phyloP scores from a whole-genome alignment of 768 basidiomycete species.

The Baorangia bicolor region DNA sequence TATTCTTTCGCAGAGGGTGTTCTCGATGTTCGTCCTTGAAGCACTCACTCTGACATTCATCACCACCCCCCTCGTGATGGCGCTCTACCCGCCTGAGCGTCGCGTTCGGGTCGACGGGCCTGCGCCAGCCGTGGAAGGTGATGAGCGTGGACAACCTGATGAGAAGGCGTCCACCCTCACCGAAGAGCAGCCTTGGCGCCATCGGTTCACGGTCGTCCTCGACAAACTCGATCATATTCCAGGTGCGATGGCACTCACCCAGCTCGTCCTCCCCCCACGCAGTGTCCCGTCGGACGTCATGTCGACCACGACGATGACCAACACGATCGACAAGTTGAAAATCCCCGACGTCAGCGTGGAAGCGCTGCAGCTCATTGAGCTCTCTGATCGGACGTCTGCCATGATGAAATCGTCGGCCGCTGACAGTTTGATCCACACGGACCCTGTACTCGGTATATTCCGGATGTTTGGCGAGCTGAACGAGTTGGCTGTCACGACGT shows the following conservation, averaged over 20 bases:
- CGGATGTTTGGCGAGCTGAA: slow-evolving; percentile 75
- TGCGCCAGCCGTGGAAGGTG: slow-evolving; percentile 24
- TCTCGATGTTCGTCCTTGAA: slow-evolving; percentile 94
- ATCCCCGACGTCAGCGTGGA: slow-evolving; percentile 48
- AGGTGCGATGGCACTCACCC: slow-evolving; percentile 84
- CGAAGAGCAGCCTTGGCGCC: slow-evolving; percentile 40
- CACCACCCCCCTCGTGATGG: slow-evolving; percentile 73
- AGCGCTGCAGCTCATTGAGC: slow-evolving; percentile 85
- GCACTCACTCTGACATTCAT: slow-evolving; percentile 81
- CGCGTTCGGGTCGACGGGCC: slow-evolving; percentile 45
- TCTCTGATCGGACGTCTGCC: slow-evolving; percentile 63
- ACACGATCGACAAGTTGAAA: slow-evolving; percentile 6
- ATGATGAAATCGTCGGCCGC: slow-evolving; percentile 65
- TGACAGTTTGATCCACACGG: slow-evolving; percentile 66
- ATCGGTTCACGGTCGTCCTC: slow-evolving; percentile 79
- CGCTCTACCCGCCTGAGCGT: slow-evolving; percentile 63
- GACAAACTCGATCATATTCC: slow-evolving; percentile 90
- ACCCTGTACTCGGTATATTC: slow-evolving; percentile 73
- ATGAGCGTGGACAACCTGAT: slow-evolving; percentile 28
- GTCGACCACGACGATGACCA: slow-evolving; percentile 12
- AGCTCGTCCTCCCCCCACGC: slow-evolving; percentile 61
- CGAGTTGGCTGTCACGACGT: slow-evolving; percentile 59
- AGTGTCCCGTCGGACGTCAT: background rate
- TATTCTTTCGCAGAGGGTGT: slow-evolving; percentile 73
- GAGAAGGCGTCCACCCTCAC: slow-evolving; percentile 5